A percentile compares a stretch with the other conserved stretches of the same genome.
phyloP scores from a whole-genome alignment of 371 early-diverging fungal species.

The Lichtheimia corymbifera region DNA sequence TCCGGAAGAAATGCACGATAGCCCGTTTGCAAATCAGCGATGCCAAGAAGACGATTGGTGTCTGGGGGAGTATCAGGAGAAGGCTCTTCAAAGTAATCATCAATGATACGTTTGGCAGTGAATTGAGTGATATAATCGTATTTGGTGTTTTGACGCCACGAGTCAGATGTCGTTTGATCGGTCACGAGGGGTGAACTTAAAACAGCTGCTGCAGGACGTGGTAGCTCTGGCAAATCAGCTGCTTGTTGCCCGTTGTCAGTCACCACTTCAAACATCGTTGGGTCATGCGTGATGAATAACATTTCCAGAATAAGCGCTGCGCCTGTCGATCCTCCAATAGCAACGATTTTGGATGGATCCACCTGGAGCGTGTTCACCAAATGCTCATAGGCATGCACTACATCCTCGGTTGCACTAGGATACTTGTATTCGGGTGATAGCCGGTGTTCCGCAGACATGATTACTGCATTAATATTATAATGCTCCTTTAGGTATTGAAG shows the following conservation, averaged over 20 bases:
- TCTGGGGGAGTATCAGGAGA: conserved; percentile 18
- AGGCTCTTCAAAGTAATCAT: conserved; percentile 40
- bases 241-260: conserved; percentile 22
- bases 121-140: conserved; percentile 48
- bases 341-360: conserved; percentile 31
- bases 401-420: conserved; percentile 49
- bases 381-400: conserved; percentile 47
- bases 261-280: conserved; percentile 48
- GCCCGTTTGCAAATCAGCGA: conserved; percentile 44
- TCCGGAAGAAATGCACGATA: conserved; percentile 37
- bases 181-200: conserved; percentile 51
- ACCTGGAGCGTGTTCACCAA: conserved; percentile 29
- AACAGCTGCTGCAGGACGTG: conserved; percentile 45
- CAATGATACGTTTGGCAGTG: conserved; percentile 50
- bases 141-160: conserved; percentile 45
- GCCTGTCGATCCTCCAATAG: conserved; percentile 44
- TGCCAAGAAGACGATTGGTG: conserved; percentile 30
- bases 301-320: conserved; percentile 46
- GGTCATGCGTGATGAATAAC: conserved; percentile 50
- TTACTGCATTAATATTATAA: conserved; percentile 35
- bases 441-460: conserved; percentile 52
- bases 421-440: conserved; percentile 51
- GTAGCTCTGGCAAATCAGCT: conserved; percentile 28
- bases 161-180: conserved; percentile 40
- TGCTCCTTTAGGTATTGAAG: conserved; percentile 38